Conservation (phyloP, 2,329 filamentous ascomycete species). For the Cryphonectria carpinicola region DNA sequence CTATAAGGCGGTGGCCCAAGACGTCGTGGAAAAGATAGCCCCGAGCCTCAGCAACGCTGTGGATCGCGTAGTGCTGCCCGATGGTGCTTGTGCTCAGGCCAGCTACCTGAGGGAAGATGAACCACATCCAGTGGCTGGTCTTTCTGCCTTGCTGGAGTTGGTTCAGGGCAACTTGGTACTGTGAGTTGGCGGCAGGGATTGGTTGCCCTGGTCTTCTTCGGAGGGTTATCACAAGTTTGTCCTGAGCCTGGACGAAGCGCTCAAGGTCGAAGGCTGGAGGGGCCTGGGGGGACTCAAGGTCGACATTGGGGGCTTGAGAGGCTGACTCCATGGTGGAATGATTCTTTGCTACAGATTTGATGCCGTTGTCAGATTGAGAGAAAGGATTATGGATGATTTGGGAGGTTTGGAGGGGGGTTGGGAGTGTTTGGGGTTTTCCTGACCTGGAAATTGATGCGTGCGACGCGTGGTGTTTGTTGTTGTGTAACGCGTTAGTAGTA, state of each 20-base stretch:
- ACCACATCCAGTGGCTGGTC: conserved; percentile 5
- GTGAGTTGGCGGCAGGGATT: not conserved
- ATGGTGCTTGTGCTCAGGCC: conserved; percentile 8
- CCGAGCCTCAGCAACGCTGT: conserved; percentile 9
- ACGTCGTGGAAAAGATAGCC: conserved; percentile 12
- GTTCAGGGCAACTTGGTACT: conserved; percentile 5
- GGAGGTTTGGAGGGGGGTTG: too few species aligned
- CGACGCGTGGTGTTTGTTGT: too few species aligned
- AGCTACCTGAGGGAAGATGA: conserved; percentile 19
- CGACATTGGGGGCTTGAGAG: not conserved
- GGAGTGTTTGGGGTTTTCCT: too few species aligned
- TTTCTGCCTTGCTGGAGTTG: conserved; percentile 12
- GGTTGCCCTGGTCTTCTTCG: not conserved
- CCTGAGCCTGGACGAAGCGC: conserved; percentile 10
- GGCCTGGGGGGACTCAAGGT: too few species aligned
- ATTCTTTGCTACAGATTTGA: not conserved
- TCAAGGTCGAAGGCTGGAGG: not conserved
- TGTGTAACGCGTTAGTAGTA: too few species aligned
- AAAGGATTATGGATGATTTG: too few species aligned
- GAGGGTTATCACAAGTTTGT: not conserved
- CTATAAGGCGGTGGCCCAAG: conserved; percentile 12
- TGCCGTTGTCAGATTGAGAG: too few species aligned
- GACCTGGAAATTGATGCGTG: too few species aligned
- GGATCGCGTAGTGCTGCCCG: conserved; percentile 9
- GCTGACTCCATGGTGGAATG: not conserved